Conservation (phyloP, 2,329 filamentous ascomycete species). For the Purpureocillium takamizusanense region DNA sequence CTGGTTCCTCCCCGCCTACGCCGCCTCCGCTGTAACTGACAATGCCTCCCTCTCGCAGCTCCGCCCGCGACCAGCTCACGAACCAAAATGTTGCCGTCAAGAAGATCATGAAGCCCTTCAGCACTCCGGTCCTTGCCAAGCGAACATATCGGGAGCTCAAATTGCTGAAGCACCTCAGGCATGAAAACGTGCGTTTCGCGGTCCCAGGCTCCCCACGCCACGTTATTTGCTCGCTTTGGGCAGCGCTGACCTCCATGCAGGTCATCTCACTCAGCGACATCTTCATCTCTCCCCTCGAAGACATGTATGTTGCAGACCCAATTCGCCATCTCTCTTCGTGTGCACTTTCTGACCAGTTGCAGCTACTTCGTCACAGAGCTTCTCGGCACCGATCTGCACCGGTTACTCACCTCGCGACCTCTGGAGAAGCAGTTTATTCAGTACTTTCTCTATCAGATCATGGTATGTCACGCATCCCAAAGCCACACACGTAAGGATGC, state of each 20-base stretch:
- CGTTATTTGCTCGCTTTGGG: background rate
- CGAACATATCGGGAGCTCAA: slow-evolving; percentile 96
- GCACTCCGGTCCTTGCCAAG: slow-evolving; percentile 96
- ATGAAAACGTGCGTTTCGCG: slow-evolving; percentile 72
- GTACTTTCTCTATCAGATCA: slow-evolving; percentile 98
- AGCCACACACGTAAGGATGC: background rate
- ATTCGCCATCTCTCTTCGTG: slow-evolving; percentile 4
- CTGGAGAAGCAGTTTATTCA: slow-evolving; percentile 99
- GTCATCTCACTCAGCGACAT: slow-evolving; percentile 98
- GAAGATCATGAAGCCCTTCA: slow-evolving; percentile 99
- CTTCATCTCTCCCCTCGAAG: slow-evolving; percentile 97
- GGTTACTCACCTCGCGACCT: slow-evolving; percentile 86
- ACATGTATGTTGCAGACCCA: slow-evolving; percentile 60
- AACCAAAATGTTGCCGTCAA: slow-evolving; percentile 96
- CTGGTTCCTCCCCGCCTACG: background rate
- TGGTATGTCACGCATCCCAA: slow-evolving; percentile 49
- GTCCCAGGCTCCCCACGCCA: slow-evolving; percentile 3
- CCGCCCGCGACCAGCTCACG: slow-evolving; percentile 95
- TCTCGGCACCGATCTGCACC: slow-evolving; percentile 90
- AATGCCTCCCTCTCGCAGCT: slow-evolving; percentile 44
- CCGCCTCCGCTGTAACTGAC: slow-evolving; percentile 1
- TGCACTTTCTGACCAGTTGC: slow-evolving; percentile 10
- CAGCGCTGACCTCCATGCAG: slow-evolving; percentile 30
- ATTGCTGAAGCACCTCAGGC: slow-evolving; percentile 88
- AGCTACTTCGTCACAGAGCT: slow-evolving; percentile 98